Percentiles rank a stretch among this genome's conserved stretches.
Conservation (phyloP, 371 early-diverging fungal genomes). For the Mortierella sp. region DNA sequence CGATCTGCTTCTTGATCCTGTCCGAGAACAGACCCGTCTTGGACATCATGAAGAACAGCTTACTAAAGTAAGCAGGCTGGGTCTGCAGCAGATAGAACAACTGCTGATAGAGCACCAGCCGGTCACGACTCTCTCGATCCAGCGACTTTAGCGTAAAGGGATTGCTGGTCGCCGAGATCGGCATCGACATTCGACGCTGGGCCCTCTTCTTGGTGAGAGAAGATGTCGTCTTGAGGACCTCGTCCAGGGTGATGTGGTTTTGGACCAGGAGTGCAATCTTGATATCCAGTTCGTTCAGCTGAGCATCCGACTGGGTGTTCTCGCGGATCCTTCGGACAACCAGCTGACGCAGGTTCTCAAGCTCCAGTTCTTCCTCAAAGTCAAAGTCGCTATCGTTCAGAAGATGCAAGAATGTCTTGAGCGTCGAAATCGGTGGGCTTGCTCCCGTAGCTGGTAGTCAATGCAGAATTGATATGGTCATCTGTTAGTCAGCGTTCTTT, state of each 20-base stretch:
- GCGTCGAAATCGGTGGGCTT: slow-evolving; percentile 83
- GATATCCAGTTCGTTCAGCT: slow-evolving; percentile 92
- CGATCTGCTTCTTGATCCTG: slow-evolving; percentile 84
- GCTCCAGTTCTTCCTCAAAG: slow-evolving; percentile 91
- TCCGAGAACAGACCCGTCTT: slow-evolving; percentile 68
- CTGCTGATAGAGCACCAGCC: slow-evolving; percentile 88
- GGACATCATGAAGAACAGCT: slow-evolving; percentile 85
- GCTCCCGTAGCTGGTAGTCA: slow-evolving; percentile 70
- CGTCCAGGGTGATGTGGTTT: slow-evolving; percentile 96
- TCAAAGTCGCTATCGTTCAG: slow-evolving; percentile 93
- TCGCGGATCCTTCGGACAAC: slow-evolving; percentile 92
- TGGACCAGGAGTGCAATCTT: slow-evolving; percentile 97
- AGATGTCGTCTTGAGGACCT: slow-evolving; percentile 80
- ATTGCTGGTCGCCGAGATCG: slow-evolving; percentile 50
- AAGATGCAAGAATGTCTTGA: slow-evolving; percentile 91
- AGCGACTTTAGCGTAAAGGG: slow-evolving; percentile 71
- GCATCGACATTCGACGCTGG: slow-evolving; percentile 64
- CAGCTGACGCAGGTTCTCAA: slow-evolving; percentile 88
- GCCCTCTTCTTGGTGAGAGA: slow-evolving; percentile 69
- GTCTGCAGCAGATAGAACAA: slow-evolving; percentile 97
- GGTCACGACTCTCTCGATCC: slow-evolving; percentile 87
- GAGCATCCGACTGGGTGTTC: slow-evolving; percentile 85
- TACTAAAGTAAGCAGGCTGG: slow-evolving; percentile 92
- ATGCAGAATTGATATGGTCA: neutral
- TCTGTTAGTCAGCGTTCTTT: neutral